phyloP scores from a whole-genome alignment of 1,284 basidiomycete genomes.

The Takashimella tepidaria region DNA sequence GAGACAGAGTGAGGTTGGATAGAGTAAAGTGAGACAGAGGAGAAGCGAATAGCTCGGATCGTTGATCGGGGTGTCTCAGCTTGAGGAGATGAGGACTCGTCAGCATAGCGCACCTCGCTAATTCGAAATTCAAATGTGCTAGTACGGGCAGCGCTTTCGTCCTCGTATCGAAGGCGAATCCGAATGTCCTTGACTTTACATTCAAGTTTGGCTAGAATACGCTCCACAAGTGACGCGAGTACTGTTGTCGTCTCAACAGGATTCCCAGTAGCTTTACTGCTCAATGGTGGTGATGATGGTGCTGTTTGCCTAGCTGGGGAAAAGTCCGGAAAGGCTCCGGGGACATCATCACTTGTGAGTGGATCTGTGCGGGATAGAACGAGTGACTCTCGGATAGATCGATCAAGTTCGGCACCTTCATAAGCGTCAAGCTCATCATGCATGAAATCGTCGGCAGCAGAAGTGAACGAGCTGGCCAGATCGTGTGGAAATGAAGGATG shows the following conservation, averaged over 20 bases:
- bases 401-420: slow-evolving; percentile 67
- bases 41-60: slow-evolving; percentile 23
- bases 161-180: slow-evolving; percentile 47
- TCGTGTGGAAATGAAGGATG: slow-evolving; percentile 38
- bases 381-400: slow-evolving; percentile 55
- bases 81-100: slow-evolving; percentile 25
- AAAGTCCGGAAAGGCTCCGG: slow-evolving; percentile 38
- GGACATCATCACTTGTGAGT: slow-evolving; percentile 27
- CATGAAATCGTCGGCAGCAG: slow-evolving; percentile 76
- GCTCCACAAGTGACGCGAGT: slow-evolving; percentile 76
- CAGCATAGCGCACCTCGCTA: slow-evolving; percentile 38
- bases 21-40: slow-evolving; percentile 23
- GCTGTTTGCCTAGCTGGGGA: slow-evolving; percentile 12
- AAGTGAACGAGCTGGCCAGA: slow-evolving; percentile 69
- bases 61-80: slow-evolving; percentile 11
- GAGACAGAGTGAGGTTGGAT: slow-evolving; percentile 10
- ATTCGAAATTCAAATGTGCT: slow-evolving; percentile 41
- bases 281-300: not conserved
- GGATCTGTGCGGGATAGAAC: slow-evolving; percentile 36
- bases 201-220: slow-evolving; percentile 72
- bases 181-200: slow-evolving; percentile 66
- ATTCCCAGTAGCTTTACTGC: not conserved
- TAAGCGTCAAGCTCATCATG: slow-evolving; percentile 68
- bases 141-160: slow-evolving; percentile 27
- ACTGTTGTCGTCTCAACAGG: slow-evolving; percentile 59